Evolutionary conservation across 1,284 basidiomycete species (phyloP).

Genomic region (Malassezia vespertilionis): DNA sequence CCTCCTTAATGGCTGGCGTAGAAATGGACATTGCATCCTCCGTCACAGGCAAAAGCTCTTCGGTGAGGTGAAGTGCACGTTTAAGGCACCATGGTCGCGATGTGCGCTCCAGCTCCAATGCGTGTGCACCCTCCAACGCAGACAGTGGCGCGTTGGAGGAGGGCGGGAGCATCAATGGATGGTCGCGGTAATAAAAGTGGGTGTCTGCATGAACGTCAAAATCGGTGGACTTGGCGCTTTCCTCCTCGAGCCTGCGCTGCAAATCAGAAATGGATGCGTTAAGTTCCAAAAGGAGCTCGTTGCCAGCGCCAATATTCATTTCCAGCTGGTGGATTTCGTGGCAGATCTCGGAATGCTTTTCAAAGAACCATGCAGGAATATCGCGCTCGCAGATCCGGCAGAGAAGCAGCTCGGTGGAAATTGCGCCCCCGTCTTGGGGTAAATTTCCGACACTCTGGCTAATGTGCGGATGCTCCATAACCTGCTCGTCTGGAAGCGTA

Average conservation of each 20-base stretch:
- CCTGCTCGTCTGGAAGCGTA: not conserved
- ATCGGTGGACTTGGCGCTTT: conserved; percentile 13
- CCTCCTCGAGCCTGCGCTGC: conserved; percentile 24
- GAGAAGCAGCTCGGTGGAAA: conserved; percentile 63
- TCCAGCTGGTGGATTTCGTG: conserved; percentile 91
- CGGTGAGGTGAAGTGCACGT: not conserved
- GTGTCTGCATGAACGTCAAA: not conserved
- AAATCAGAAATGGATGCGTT: conserved; percentile 56
- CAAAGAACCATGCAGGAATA: conserved; percentile 98
- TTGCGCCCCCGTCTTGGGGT: conserved; percentile 29
- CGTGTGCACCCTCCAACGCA: conserved; percentile 27
- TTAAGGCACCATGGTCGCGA: conserved; percentile 6
- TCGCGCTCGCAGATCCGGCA: conserved; percentile 97
- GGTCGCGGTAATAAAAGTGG: conserved; percentile 58
- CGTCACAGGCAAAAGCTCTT: conserved; percentile 54
- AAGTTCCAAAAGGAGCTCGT: conserved; percentile 80
- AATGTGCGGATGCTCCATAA: not conserved
- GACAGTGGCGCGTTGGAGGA: conserved; percentile 44
- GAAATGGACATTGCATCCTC: conserved; percentile 79
- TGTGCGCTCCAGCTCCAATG: not conserved
- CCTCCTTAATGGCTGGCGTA: conserved; percentile 78
- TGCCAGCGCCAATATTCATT: conserved; percentile 83
- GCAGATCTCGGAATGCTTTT: conserved; percentile 99
- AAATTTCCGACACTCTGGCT: not conserved
- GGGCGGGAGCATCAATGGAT: conserved; percentile 53